phyloP scores from a whole-genome alignment of 2,329 filamentous ascomycete species.

The Mollisiaceae sp. region DNA sequence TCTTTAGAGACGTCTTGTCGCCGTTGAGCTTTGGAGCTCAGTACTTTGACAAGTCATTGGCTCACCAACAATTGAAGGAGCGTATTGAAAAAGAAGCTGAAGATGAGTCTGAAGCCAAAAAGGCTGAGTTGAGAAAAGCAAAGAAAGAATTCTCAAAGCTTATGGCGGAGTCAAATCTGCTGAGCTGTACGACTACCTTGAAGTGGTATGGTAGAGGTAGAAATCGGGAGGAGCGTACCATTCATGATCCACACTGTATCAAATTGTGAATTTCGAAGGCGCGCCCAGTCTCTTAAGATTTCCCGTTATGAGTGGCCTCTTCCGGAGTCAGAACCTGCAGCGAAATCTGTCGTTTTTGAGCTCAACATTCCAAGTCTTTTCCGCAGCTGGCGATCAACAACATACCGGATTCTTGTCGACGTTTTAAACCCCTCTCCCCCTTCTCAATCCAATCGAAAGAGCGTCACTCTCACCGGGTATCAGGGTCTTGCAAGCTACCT shows the following conservation, averaged over 20 bases:
- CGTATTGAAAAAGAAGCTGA: conserved; percentile 49
- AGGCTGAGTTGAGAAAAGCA: conserved; percentile 43
- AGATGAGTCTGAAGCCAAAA: conserved; percentile 40
- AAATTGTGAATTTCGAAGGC: conserved; percentile 43
- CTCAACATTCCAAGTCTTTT: conserved; percentile 50
- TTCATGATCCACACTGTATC: conserved; percentile 38
- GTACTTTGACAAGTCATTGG: conserved; percentile 52
- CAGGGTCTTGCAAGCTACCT: conserved; percentile 17
- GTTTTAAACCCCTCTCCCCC: conserved; percentile 42
- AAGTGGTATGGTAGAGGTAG: conserved; percentile 2
- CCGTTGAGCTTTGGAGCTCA: conserved; percentile 50
- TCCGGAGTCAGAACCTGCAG: conserved; percentile 41
- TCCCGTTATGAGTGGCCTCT: conserved; percentile 62
- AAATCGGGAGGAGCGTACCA: background rate
- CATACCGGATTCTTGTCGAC: conserved; percentile 47
- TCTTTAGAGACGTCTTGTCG: conserved; percentile 48
- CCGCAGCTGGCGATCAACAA: conserved; percentile 55
- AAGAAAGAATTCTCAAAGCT: conserved; percentile 31
- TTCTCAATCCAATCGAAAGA: conserved; percentile 9
- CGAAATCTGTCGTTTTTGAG: conserved; percentile 59
- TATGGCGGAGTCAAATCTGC: conserved; percentile 22
- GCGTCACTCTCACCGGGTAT: conserved; percentile 16
- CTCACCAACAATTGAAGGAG: conserved; percentile 45
- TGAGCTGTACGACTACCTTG: conserved; percentile 12
- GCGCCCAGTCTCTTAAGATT: conserved; percentile 52